Evolutionary conservation across 139 green algal species (phyloP).

Genomic region (Monoraphidium neglectum): DNA sequence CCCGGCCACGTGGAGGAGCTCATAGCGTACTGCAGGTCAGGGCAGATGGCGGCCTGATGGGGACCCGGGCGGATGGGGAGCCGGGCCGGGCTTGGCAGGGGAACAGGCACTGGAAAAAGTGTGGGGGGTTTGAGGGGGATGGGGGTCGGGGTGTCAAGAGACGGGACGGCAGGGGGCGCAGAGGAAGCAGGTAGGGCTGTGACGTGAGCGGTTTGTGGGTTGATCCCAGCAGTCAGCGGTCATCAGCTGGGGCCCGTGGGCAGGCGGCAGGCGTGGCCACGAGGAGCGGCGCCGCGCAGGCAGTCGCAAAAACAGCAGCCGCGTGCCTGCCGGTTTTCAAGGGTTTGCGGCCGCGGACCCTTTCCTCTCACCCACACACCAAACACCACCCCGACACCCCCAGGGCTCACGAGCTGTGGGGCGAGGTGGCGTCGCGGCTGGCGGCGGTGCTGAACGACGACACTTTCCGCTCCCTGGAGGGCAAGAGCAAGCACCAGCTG

Average conservation of each 20-base stretch:
- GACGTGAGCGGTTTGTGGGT: too few species aligned
- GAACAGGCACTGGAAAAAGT: neutral
- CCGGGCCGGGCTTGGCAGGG: too few species aligned
- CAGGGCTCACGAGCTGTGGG: constrained; percentile 62
- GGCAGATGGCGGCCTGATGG: constrained; percentile 7
- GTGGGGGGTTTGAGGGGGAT: too few species aligned
- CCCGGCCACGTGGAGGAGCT: constrained; percentile 95
- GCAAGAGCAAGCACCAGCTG: constrained; percentile 95
- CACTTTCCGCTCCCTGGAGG: constrained; percentile 82
- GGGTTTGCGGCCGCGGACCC: neutral
- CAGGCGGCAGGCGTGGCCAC: too few species aligned
- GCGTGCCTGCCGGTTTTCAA: neutral
- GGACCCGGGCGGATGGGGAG: neutral
- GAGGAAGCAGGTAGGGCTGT: constrained; percentile 5
- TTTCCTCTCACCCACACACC: neutral
- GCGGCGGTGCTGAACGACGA: constrained; percentile 87
- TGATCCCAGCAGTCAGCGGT: too few species aligned
- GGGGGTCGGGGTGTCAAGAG: too few species aligned
- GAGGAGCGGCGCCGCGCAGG: too few species aligned
- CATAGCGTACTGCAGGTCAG: constrained; percentile 88
- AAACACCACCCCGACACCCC: neutral
- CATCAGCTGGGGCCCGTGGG: too few species aligned
- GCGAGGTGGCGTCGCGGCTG: constrained; percentile 81
- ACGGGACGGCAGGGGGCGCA: too few species aligned
- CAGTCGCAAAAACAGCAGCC: neutral